phyloP scores from a whole-genome alignment of 768 basidiomycete species.

The Leccinum boreale region DNA sequence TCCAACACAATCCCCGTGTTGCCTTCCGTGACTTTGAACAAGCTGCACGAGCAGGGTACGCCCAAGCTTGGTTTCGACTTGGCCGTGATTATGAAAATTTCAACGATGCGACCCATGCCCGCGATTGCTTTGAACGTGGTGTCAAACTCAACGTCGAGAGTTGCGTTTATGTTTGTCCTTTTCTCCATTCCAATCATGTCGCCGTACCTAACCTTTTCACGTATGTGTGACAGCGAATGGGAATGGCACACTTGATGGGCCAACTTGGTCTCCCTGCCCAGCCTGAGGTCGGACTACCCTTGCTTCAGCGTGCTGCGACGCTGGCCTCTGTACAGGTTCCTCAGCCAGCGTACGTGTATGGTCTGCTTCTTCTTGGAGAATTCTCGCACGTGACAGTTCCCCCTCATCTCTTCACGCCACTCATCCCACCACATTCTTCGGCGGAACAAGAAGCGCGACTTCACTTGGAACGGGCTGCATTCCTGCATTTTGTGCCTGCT shows the following conservation, averaged over 20 bases:
- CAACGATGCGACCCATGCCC: constrained; percentile 68
- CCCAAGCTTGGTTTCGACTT: constrained; percentile 86
- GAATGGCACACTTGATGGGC: constrained; percentile 88
- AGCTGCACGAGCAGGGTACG: constrained; percentile 74
- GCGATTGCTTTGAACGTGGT: constrained; percentile 85
- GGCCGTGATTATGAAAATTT: constrained; percentile 92
- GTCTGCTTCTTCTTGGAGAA: constrained; percentile 82
- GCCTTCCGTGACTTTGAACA: constrained; percentile 91
- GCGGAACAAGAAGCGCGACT: constrained; percentile 61
- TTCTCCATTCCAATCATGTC: neutral
- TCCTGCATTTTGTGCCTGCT: constrained; percentile 76
- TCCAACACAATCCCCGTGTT: constrained; percentile 63
- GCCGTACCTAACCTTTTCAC: constrained; percentile 4
- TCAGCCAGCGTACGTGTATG: constrained; percentile 86
- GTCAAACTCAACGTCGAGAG: constrained; percentile 70
- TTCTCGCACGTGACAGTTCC: constrained; percentile 65
- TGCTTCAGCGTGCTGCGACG: constrained; percentile 76
- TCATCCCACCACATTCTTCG: constrained; percentile 49
- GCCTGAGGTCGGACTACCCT: constrained; percentile 57
- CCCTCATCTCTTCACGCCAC: constrained; percentile 47
- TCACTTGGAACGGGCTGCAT: constrained; percentile 82
- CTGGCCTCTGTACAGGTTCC: constrained; percentile 72
- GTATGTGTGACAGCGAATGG: constrained; percentile 61
- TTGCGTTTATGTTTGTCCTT: constrained; percentile 67
- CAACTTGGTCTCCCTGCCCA: constrained; percentile 67